These are phyloP conservation scores for Aspergillus nidulans DNA, from an alignment of 495 filamentous ascomycete genomes.

Conservation along the genomic window DNA sequence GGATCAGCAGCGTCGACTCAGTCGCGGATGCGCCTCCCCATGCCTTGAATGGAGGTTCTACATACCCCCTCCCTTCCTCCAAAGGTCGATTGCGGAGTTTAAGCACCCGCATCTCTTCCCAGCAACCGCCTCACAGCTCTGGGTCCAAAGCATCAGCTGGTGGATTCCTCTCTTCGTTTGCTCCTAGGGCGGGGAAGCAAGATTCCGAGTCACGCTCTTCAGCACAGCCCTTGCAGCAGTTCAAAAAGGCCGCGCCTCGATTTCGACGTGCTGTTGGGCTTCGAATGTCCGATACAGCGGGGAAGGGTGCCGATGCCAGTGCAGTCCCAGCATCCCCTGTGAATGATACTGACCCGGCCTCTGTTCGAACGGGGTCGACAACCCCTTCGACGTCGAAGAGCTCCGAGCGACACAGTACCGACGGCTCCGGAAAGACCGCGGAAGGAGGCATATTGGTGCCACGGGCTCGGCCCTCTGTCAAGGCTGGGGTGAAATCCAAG, in stretches of 20 bases:
- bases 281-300: conserved; percentile 68
- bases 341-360: conserved; percentile 65
- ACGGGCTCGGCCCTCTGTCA: conserved; percentile 36
- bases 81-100: conserved; percentile 45
- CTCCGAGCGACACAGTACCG: conserved; percentile 67
- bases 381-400: conserved; percentile 80
- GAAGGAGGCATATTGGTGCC: conserved; percentile 49
- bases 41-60: conserved; percentile 43
- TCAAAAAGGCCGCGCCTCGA: conserved; percentile 43
- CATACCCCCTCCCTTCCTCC: conserved; percentile 53
- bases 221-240: conserved; percentile 37
- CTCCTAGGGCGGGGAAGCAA: conserved; percentile 35
- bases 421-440: conserved; percentile 57
- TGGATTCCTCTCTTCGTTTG: conserved; percentile 48
- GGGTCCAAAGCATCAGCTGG: conserved; percentile 53
- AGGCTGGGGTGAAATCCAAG: conserved; percentile 62
- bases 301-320: conserved; percentile 31
- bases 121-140: conserved; percentile 40
- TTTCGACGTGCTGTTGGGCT: conserved; percentile 58
- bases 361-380: conserved; percentile 74
- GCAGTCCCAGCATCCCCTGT: conserved; percentile 49
- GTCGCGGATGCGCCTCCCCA: conserved; percentile 40
- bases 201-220: conserved; percentile 51
- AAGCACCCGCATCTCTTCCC: conserved; percentile 40
- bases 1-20: conserved; percentile 69